Percentiles rank a stretch among this genome's conserved stretches.
phyloP scores from a whole-genome alignment of 129 eudicot genomes.

The Escallonia rubra region DNA sequence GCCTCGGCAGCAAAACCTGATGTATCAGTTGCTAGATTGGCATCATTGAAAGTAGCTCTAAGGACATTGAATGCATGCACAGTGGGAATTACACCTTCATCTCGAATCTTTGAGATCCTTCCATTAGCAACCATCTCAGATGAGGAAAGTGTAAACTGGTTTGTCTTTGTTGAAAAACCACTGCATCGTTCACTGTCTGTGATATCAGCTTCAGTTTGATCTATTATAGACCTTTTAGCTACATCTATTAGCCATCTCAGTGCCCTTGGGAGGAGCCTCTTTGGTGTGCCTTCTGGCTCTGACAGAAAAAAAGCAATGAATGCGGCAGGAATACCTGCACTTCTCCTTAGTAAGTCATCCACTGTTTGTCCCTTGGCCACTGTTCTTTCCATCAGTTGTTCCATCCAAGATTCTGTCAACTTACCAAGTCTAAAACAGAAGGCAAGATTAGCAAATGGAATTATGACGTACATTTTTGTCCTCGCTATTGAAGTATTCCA shows the following conservation, averaged over 20 bases:
- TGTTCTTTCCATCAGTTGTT: constrained; percentile 92
- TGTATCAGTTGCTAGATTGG: constrained; percentile 93
- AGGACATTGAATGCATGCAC: constrained; percentile 98
- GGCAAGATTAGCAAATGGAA: constrained; percentile 8
- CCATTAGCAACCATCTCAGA: constrained; percentile 23
- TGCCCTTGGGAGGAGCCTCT: constrained; percentile 86
- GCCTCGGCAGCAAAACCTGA: constrained; percentile 97
- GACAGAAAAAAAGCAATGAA: constrained; percentile 89
- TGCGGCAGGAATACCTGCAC: constrained; percentile 99
- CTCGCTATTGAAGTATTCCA: neutral
- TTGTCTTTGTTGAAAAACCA: constrained; percentile 9
- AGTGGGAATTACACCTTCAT: constrained; percentile 93
- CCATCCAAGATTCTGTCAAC: constrained; percentile 96
- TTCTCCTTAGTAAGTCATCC: constrained; percentile 92
- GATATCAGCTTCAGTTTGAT: constrained; percentile 31
- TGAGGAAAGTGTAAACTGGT: constrained; percentile 14
- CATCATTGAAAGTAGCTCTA: constrained; percentile 84
- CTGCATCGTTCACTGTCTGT: neutral
- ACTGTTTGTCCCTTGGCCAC: constrained; percentile 91
- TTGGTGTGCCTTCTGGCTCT: constrained; percentile 98
- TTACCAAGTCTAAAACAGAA: constrained; percentile 58
- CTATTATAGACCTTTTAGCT: constrained; percentile 45
- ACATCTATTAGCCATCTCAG: constrained; percentile 71
- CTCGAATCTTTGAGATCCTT: constrained; percentile 66
- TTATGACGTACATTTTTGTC: constrained; percentile 1